Conservation (phyloP, 257 asterid species). For the Ophiorrhiza pumila region DNA sequence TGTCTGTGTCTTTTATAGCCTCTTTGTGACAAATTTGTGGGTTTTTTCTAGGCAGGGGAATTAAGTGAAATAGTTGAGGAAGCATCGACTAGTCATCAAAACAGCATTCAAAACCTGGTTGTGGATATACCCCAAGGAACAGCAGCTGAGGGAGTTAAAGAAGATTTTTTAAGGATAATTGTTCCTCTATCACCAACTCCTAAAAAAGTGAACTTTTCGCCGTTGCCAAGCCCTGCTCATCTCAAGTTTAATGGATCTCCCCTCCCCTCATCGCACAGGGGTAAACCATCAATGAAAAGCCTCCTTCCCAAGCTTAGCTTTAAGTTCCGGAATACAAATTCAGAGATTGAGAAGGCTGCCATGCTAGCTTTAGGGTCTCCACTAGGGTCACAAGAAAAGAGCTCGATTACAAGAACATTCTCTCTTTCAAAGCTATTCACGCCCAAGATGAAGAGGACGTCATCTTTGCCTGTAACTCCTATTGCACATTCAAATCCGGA, state of each 20-base stretch:
- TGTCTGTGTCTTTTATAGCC: background rate
- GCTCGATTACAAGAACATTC: constrained; percentile 48
- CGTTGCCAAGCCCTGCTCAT: constrained; percentile 73
- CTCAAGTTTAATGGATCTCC: constrained; percentile 48
- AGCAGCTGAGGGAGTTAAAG: constrained; percentile 30
- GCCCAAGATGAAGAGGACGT: constrained; percentile 55
- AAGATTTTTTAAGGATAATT: constrained; percentile 50
- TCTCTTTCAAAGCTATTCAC: constrained; percentile 66
- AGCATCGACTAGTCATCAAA: constrained; percentile 25
- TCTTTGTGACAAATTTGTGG: background rate
- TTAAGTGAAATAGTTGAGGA: constrained; percentile 76
- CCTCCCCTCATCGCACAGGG: constrained; percentile 49
- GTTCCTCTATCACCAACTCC: constrained; percentile 76
- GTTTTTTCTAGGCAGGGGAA: constrained; percentile 45
- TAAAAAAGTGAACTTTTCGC: constrained; percentile 72
- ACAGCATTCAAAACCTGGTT: constrained; percentile 23
- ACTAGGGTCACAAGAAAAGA: constrained; percentile 42
- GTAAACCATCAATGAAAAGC: constrained; percentile 50
- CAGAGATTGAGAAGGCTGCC: constrained; percentile 75
- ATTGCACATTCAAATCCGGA: constrained; percentile 77
- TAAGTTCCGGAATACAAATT: constrained; percentile 53
- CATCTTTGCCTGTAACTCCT: constrained; percentile 75
- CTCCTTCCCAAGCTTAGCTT: constrained; percentile 76
- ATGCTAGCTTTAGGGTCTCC: constrained; percentile 64
- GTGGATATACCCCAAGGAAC: constrained; percentile 40